Evolutionary conservation across 345 rosid species (phyloP), one percentile per base, ranked within the genome.

Genomic region (Streptanthus diversifolius): DNA sequence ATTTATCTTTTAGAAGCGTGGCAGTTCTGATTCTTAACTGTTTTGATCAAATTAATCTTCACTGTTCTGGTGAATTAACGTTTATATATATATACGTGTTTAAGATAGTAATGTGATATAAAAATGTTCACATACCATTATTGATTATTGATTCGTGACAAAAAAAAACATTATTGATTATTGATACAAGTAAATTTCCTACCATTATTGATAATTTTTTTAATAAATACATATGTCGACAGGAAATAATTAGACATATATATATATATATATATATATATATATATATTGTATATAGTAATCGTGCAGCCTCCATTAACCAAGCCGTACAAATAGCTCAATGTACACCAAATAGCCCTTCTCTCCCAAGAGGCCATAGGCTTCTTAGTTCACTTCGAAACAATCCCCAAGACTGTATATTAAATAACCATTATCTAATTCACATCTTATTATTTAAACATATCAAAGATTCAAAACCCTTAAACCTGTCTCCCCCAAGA

Each of bases 261-360:
- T 35, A 35, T 32, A 8, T 32, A 35, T 35, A 35, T 35, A 35
- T 9, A 2, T n/a, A n/a, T n/a, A n/a, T n/a, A 32, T 32, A 32
- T 32, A 9, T 9, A 10, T 51, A 13, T 10, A 13, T 52, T 24
- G 51, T 45, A 21, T 8, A 52, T 57, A 68, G 21, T 55, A 27
- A 54, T 62, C 52, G 59, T 60, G 63, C 47, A 55, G 21, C 0
- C 6, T 70, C 75, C 75, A 62, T 44, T 29, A 76, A 47, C 60
- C 9, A 63, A 76, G 80, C 80, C 80, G 75, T 36, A 63, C 67
- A 70, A 63, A 56, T 70, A 70, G 80, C 71, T 63, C 21, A 63
- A 63, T 77, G 80, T 70, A 70, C 75, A 56, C 71, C 75, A 37
- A 63, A 63, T 4, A 47, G 29, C 72, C 45, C 66, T 56, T 70